phyloP scores from a whole-genome alignment of 2,329 filamentous ascomycete species.

The Xylariales sp. region DNA sequence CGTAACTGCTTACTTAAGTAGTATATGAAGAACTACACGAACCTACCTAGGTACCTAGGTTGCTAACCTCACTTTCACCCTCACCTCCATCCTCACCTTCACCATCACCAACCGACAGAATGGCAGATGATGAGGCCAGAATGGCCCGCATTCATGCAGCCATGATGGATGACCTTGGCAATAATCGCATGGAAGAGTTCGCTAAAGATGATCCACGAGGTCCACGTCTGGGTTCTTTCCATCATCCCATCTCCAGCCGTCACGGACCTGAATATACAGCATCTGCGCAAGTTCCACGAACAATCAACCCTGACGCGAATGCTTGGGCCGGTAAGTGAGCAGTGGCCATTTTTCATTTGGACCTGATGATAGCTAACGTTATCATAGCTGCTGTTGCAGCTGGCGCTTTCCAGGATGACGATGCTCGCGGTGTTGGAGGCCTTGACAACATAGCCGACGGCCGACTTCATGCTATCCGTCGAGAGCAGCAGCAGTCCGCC shows the following conservation, averaged over 20 bases:
- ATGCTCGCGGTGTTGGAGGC: background rate
- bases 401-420: background rate
- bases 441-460: constrained; percentile 4
- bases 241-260: no score
- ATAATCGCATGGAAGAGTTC: constrained; percentile 1
- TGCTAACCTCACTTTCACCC: no score
- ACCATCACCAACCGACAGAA: no score
- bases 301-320: background rate
- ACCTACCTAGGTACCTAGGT: no score
- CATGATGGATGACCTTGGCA: constrained; percentile 7
- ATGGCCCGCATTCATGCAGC: no score
- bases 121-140: no score
- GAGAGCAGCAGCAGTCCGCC: background rate
- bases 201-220: constrained; percentile 3
- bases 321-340: constrained; percentile 3
- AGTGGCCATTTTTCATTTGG: background rate
- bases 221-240: no score
- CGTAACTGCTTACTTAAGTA: no score
- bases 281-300: no score
- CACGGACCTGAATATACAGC: no score
- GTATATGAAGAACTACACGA: no score
- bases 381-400: constrained; percentile 3
- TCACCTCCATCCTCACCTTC: no score
- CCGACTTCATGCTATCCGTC: constrained; percentile 1
- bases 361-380: background rate